Base-by-base conservation (phyloP, 306 rosid genomes). In the Rubus parviflorus region DNA sequence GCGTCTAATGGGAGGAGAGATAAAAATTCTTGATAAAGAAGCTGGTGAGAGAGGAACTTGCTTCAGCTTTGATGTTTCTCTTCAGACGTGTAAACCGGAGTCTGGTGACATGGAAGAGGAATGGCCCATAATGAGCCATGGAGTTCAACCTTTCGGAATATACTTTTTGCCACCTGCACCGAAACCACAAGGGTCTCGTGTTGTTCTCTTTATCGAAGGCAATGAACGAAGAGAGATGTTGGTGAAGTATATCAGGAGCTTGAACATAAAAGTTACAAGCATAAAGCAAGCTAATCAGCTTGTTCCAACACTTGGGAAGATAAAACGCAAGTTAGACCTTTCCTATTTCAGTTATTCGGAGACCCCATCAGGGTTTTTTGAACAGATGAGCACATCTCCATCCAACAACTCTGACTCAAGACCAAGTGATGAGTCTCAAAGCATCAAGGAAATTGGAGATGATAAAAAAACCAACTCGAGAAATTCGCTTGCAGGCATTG, bases 1-100 rank as follows among this genome's bases (percentile, higher is more conserved):
- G 48, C 90, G 91, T 41, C 76, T 92, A 78, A 94, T 94, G 98
- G 88, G 86, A 72, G 98, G 97, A 42, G 96, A 91, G 23, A 89
- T 91, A 74, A 74, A 42, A 66, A 85, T 94, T 70, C 68, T 87
- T 54, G 97, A 94, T 40, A 94, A 91, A 78, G 92, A 85, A 43
- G 68, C 62, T 0, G 94, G 91, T 6, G 87, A 90, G 74, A 86
- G 78, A 53, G 98, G 96, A 71, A 81, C 90, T n/a, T 90, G 97
- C 79, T 89, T 94, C 72, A 94, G 82, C 78, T 94, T 91, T 81
- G 89, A 81, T 77, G 90, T 90, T 69, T 42, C 82, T 49, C 87
- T 94, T 6, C 48, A 63, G 5, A 47, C 63, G 40, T 83, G 87
- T 25, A 88, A 85, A 66, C 70, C 60, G 8, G 8, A 79, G 20